Base-by-base conservation (phyloP, 2,329 filamentous ascomycete species). In the Malbranchea zuffiana region DNA sequence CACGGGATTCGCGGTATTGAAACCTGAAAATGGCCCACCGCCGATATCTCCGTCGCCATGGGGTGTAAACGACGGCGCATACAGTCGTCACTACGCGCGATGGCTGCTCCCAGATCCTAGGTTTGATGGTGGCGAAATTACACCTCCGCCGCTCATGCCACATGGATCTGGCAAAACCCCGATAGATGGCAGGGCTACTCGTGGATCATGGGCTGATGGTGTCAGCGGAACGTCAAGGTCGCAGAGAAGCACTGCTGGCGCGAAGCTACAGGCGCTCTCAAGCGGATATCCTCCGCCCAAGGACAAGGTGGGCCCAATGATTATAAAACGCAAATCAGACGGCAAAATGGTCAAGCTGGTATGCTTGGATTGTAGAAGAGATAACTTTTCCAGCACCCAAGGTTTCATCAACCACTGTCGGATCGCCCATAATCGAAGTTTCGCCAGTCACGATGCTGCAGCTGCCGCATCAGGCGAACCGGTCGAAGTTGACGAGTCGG, bases 321-420 rank as follows among this genome's bases (percentile, higher is more conserved):
- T 90, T 47, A 71, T 94, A 55, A 87, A 85, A 62, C 80, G 86
- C 50, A 79, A 81, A 37, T 74, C 71, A 13, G 87, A 96, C 60
- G 83, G 83, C 39, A 72, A 83, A 53, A 78, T 80, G 46, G 88
- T 96, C 46, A 92, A 93, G 61, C 72, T 96, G 32, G 80, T 93
- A 45, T 98, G 90, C 66, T 63, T 82, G 41, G 82, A 90, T 57
- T 96, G 90, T 60, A 72, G 85, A 33, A 74, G 88, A 45, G 83
- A 85, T 56, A 84, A 95, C 58, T 96, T 96, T 54, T 87, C 82
- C 39, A 96, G 87, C 63, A 92, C 87, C 0, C 90, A 96, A 60
- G 90, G 90, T n/a, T 96, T 96, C 62, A 90, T 98, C 65, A 98
- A 98, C 55, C 90, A 98, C 56, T 96, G 88, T 57, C 85, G 90